Conservation (phyloP, 2,329 filamentous ascomycete species). For the Cryphonectria parasitica region DNA sequence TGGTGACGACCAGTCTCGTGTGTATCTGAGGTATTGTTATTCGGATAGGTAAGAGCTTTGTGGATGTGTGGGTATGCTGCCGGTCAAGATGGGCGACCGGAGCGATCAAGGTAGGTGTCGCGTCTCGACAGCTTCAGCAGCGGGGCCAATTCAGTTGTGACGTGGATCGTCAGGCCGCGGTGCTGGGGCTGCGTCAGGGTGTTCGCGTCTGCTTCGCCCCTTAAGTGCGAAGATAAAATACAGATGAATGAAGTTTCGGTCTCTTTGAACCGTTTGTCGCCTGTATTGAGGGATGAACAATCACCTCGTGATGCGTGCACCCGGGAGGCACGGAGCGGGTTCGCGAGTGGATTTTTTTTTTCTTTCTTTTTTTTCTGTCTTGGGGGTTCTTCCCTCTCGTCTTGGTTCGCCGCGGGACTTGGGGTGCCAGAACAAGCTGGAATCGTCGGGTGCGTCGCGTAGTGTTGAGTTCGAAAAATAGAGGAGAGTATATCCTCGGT, state of each 20-base stretch:
- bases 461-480: constrained; percentile 17
- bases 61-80: constrained; percentile 10
- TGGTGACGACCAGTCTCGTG: constrained; percentile 5
- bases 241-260: constrained; percentile 15
- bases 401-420: constrained; percentile 19
- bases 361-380: constrained; percentile 22
- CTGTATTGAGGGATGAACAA: constrained; percentile 14
- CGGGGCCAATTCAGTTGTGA: constrained; percentile 23
- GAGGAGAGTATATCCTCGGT: constrained; percentile 22
- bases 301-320: constrained; percentile 14
- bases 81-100: constrained; percentile 9
- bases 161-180: constrained; percentile 28
- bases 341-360: constrained; percentile 24
- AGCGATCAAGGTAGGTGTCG: constrained; percentile 13
- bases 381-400: constrained; percentile 2
- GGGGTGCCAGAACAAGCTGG: constrained; percentile 20
- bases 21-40: constrained; percentile 6
- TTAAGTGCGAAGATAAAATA: constrained; percentile 12
- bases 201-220: constrained; percentile 23
- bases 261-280: constrained; percentile 25
- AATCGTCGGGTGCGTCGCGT: constrained; percentile 26
- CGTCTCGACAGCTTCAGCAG: constrained; percentile 31
- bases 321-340: constrained; percentile 23
- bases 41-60: neutral
- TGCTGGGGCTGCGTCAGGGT: constrained; percentile 16